Evolutionary conservation across 257 asterid genomes (phyloP).

Genomic region (Ligustrum vulgare): DNA sequence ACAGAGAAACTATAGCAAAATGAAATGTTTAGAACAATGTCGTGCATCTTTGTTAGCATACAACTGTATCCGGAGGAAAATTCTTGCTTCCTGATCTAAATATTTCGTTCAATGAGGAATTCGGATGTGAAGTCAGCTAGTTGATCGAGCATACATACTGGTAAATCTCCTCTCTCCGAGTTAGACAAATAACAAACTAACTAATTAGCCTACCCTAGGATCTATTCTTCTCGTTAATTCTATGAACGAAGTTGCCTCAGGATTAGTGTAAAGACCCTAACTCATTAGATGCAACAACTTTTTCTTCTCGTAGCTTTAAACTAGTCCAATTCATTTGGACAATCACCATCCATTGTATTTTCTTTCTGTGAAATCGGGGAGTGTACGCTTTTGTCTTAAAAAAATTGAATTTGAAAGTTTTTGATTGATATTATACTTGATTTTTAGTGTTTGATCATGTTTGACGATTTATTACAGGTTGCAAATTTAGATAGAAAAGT

Average conservation of each 20-base stretch:
- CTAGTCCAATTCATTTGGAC: background rate
- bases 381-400: slow-evolving; percentile 52
- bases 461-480: slow-evolving; percentile 47
- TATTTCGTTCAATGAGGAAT: background rate
- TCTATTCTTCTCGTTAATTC: background rate
- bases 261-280: slow-evolving; percentile 23
- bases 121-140: background rate
- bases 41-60: background rate
- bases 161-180: background rate
- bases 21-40: no score
- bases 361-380: slow-evolving; percentile 11
- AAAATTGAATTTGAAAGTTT: slow-evolving; percentile 17
- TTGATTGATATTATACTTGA: slow-evolving; percentile 12
- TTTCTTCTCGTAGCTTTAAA: slow-evolving; percentile 11
- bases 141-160: background rate
- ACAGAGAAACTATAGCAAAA: no score
- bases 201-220: background rate
- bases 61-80: slow-evolving; percentile 7
- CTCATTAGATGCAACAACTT: no score
- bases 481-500: slow-evolving; percentile 87
- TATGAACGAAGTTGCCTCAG: background rate
- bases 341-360: slow-evolving; percentile 2
- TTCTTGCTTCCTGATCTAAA: slow-evolving; percentile 14
- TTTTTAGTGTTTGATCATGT: background rate
- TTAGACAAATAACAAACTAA: background rate